A percentile compares a stretch with the other conserved stretches of the same genome.
Evolutionary conservation across 495 filamentous ascomycete species (phyloP).

Genomic region (Aspergillus diversus): DNA sequence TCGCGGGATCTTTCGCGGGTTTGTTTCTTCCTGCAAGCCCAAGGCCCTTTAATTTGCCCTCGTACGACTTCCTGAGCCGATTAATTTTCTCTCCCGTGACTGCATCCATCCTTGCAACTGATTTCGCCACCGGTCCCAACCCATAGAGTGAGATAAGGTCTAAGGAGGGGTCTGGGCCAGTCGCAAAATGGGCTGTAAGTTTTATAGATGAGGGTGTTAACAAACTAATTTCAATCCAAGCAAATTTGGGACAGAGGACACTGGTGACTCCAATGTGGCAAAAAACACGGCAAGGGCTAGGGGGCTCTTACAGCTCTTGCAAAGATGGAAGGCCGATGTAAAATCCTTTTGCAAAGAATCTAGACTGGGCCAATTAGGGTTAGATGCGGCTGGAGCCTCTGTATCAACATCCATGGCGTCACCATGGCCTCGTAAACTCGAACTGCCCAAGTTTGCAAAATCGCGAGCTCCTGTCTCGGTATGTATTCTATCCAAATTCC

Average conservation of each 20-base stretch:
- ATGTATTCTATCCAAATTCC: slow-evolving; percentile 25
- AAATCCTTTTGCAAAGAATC: slow-evolving; percentile 52
- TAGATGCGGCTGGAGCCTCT: slow-evolving; percentile 22
- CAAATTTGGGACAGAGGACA: slow-evolving; percentile 31
- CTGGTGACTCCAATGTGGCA: slow-evolving; percentile 26
- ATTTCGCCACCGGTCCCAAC: slow-evolving; percentile 61
- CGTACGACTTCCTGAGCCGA: slow-evolving; percentile 73
- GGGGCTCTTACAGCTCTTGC: slow-evolving; percentile 57
- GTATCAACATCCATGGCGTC: slow-evolving; percentile 49
- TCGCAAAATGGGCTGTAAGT: slow-evolving; percentile 47
- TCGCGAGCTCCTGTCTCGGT: slow-evolving; percentile 31
- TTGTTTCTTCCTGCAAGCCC: slow-evolving; percentile 67
- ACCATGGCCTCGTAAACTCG: slow-evolving; percentile 19
- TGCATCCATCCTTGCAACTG: slow-evolving; percentile 67
- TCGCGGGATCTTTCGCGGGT: slow-evolving; percentile 52
- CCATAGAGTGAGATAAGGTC: slow-evolving; percentile 68
- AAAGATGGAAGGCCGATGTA: slow-evolving; percentile 53
- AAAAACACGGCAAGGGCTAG: slow-evolving; percentile 35
- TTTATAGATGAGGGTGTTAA: slow-evolving; percentile 46
- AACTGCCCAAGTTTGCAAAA: slow-evolving; percentile 27
- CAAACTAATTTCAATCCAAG: slow-evolving; percentile 35
- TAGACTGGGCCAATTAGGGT: slow-evolving; percentile 35
- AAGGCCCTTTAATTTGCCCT: slow-evolving; percentile 66
- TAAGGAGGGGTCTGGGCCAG: slow-evolving; percentile 61
- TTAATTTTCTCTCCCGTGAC: slow-evolving; percentile 72